phyloP scores from a whole-genome alignment of 371 early-diverging fungal genomes.

The Mucor velutinosus region DNA sequence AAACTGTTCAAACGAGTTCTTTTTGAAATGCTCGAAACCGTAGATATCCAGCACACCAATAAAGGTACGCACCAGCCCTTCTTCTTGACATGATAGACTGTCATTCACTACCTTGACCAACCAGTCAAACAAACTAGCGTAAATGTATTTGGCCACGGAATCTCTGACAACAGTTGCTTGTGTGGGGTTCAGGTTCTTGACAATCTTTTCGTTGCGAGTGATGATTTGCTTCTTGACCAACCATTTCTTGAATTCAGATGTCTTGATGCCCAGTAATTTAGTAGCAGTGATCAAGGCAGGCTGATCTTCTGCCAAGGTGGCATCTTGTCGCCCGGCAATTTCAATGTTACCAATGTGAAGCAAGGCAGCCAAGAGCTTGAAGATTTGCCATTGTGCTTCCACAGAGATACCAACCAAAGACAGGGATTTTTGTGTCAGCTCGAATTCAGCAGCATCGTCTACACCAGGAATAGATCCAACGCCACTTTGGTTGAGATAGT shows the following conservation, averaged over 20 bases:
- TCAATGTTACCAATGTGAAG: slow-evolving; percentile 93
- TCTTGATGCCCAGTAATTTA: slow-evolving; percentile 74
- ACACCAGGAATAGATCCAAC: slow-evolving; percentile 82
- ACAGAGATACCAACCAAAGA: slow-evolving; percentile 85
- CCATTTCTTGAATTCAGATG: slow-evolving; percentile 85
- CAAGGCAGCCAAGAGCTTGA: slow-evolving; percentile 86
- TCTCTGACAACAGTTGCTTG: slow-evolving; percentile 88
- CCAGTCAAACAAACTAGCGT: slow-evolving; percentile 94
- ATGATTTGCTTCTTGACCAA: slow-evolving; percentile 86
- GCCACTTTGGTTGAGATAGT: slow-evolving; percentile 89
- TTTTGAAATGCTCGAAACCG: slow-evolving; percentile 96
- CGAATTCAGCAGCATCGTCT: slow-evolving; percentile 92
- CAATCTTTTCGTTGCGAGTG: slow-evolving; percentile 86
- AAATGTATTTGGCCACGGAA: slow-evolving; percentile 94
- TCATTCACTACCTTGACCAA: slow-evolving; percentile 84
- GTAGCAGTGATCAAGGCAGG: slow-evolving; percentile 68
- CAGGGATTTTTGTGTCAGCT: slow-evolving; percentile 81
- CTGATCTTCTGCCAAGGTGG: slow-evolving; percentile 77
- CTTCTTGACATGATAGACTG: slow-evolving; percentile 71
- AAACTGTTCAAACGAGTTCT: slow-evolving; percentile 99
- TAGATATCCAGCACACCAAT: slow-evolving; percentile 98
- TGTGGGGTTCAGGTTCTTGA: slow-evolving; percentile 68
- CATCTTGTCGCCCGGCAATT: slow-evolving; percentile 73
- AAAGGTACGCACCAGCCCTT: slow-evolving; percentile 58
- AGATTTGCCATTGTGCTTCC: slow-evolving; percentile 88